phyloP scores from a whole-genome alignment of 2,329 filamentous ascomycete species.

The Lanzia echinophila region DNA sequence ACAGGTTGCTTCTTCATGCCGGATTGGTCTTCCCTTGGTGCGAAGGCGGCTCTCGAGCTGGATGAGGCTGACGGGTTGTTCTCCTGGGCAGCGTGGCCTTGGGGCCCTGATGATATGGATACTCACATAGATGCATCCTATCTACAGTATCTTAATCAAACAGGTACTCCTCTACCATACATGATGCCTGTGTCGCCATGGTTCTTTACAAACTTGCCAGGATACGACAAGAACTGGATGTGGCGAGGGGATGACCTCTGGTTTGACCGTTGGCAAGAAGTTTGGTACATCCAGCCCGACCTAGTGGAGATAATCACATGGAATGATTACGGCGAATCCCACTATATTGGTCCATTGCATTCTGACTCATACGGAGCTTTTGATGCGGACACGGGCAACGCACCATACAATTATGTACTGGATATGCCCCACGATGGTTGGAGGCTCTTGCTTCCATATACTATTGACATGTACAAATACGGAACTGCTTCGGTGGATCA shows the following conservation, averaged over 20 bases:
- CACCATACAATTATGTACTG: conserved; percentile 1
- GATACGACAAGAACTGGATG: conserved; percentile 37
- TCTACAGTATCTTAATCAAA: conserved; percentile 7
- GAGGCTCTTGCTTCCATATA: conserved; percentile 20
- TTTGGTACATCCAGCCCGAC: conserved; percentile 34
- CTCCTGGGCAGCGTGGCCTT: conserved; percentile 13
- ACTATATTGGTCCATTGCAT: conserved; percentile 41
- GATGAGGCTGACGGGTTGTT: conserved; percentile 1
- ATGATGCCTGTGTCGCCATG: conserved; percentile 31
- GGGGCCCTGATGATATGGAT: conserved; percentile 18
- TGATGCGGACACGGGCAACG: no score
- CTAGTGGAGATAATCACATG: conserved; percentile 39
- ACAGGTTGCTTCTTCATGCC: not conserved
- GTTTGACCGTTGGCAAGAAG: conserved; percentile 36
- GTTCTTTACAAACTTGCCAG: conserved; percentile 27
- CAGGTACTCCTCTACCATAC: no score
- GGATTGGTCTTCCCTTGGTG: conserved; percentile 1
- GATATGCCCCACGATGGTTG: conserved; percentile 42
- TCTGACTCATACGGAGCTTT: not conserved
- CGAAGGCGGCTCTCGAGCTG: not conserved
- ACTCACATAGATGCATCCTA: conserved; percentile 16
- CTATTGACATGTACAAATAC: not conserved
- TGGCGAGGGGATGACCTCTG: conserved; percentile 35
- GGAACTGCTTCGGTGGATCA: not conserved
- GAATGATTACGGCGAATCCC: conserved; percentile 48